phyloP scores from a whole-genome alignment of 306 rosid species.

The Mimosa pudica region DNA sequence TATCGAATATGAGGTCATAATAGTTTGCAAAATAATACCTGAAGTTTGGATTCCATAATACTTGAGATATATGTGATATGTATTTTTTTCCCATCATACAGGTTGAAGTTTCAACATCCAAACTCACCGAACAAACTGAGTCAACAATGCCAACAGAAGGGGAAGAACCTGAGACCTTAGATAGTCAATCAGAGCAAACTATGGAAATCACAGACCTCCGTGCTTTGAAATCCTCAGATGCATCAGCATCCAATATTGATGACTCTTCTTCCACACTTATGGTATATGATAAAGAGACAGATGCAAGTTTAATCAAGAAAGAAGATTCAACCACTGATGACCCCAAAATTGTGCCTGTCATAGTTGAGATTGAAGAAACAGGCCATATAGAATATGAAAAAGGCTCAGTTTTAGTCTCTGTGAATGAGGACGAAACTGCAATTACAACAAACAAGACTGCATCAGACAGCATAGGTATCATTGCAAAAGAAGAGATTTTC shows the following conservation, averaged over 20 bases:
- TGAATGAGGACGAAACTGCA: neutral
- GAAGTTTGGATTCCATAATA: neutral
- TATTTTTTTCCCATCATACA: neutral
- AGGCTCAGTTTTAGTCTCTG: neutral
- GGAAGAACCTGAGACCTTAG: neutral
- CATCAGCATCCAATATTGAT: slow-evolving; percentile 4
- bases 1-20: neutral
- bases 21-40: neutral
- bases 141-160: slow-evolving; percentile 13
- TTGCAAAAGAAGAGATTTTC: slow-evolving; percentile 3
- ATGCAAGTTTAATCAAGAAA: neutral
- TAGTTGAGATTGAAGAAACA: slow-evolving; percentile 16
- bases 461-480: neutral
- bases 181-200: neutral
- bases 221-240: neutral
- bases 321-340: neutral
- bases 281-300: neutral
- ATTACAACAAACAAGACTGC: neutral
- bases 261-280: neutral
- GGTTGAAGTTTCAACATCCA: slow-evolving; percentile 21
- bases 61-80: neutral
- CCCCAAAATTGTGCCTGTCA: slow-evolving; percentile 7
- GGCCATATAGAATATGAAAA: neutral
- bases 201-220: neutral
- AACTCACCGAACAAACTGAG: neutral